Conservation (phyloP, 2,329 filamentous ascomycete species). For the Phymatotrichopsis omnivora region DNA sequence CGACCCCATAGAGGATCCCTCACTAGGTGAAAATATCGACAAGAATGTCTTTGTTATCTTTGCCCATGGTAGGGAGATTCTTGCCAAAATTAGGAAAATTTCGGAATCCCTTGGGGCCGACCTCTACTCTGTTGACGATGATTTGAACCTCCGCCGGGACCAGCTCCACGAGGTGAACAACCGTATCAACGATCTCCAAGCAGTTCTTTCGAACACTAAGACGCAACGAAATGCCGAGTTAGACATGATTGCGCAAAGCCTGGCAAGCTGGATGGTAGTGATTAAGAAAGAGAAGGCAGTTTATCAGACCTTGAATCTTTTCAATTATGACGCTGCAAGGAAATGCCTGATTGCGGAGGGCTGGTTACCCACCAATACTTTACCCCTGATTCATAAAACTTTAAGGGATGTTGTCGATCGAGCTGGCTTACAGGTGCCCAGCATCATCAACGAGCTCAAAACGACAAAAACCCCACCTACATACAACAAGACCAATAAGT, state of each 20-base stretch:
- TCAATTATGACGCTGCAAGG: conserved; percentile 90
- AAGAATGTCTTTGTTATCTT: conserved; percentile 99
- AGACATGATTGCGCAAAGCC: conserved; percentile 79
- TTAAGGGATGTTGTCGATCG: conserved; percentile 94
- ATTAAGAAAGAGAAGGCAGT: conserved; percentile 98
- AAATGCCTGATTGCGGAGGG: conserved; percentile 96
- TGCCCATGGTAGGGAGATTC: conserved; percentile 93
- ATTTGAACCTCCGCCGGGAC: conserved; percentile 85
- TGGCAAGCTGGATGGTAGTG: conserved; percentile 95
- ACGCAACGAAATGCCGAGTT: conserved; percentile 86
- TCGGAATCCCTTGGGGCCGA: conserved; percentile 94
- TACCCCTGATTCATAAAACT: conserved; percentile 81
- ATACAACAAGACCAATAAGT: conserved; percentile 96
- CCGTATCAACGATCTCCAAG: conserved; percentile 79
- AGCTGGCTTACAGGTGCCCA: conserved; percentile 90
- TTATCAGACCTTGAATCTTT: conserved; percentile 88
- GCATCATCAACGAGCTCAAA: conserved; percentile 94
- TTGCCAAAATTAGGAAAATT: conserved; percentile 98
- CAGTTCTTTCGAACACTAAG: conserved; percentile 90
- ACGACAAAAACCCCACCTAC: conserved; percentile 97
- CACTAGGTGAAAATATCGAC: conserved; percentile 80
- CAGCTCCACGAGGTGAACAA: conserved; percentile 97
- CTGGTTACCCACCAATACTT: conserved; percentile 88
- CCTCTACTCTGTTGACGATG: conserved; percentile 94
- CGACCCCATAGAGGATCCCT: conserved; percentile 81